Evolutionary conservation across 768 basidiomycete species (phyloP).

Genomic region (Suillus sp.): DNA sequence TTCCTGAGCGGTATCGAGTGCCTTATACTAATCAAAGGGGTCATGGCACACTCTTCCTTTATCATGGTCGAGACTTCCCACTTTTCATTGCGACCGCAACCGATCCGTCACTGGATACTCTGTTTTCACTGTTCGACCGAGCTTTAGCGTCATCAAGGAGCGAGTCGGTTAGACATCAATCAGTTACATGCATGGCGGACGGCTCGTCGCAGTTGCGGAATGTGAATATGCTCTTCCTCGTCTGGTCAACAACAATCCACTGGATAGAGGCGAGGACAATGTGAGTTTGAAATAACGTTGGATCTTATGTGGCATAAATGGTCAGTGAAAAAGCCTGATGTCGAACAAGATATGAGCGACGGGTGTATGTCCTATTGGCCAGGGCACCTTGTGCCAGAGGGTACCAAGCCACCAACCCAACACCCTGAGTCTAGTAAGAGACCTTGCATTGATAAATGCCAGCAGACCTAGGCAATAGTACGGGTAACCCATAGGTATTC

Average conservation of each 20-base stretch:
- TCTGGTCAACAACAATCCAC: conserved; percentile 58
- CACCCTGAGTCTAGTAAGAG: conserved; percentile 39
- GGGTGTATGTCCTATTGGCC: conserved; percentile 50
- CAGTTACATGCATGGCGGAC: conserved; percentile 21
- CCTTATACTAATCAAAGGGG: background rate
- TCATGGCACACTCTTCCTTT: background rate
- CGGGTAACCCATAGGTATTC: too few species aligned
- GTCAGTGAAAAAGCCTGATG: conserved; percentile 56
- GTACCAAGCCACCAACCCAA: conserved; percentile 68
- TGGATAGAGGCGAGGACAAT: conserved; percentile 24
- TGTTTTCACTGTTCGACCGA: conserved; percentile 3
- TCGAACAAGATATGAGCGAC: conserved; percentile 61
- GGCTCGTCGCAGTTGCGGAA: conserved; percentile 50
- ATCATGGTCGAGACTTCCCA: background rate
- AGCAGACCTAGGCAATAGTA: background rate
- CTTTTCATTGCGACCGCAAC: conserved; percentile 6
- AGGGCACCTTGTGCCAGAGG: conserved; percentile 60
- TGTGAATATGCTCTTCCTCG: conserved; percentile 50
- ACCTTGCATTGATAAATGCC: background rate
- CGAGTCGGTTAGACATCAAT: background rate
- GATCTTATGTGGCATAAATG: conserved; percentile 55
- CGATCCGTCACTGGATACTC: background rate
- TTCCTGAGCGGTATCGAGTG: background rate
- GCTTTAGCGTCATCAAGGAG: background rate
- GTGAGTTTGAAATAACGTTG: background rate